Evolutionary conservation across 768 basidiomycete genomes (phyloP).

Genomic region (Leccinum subtestaceum): DNA sequence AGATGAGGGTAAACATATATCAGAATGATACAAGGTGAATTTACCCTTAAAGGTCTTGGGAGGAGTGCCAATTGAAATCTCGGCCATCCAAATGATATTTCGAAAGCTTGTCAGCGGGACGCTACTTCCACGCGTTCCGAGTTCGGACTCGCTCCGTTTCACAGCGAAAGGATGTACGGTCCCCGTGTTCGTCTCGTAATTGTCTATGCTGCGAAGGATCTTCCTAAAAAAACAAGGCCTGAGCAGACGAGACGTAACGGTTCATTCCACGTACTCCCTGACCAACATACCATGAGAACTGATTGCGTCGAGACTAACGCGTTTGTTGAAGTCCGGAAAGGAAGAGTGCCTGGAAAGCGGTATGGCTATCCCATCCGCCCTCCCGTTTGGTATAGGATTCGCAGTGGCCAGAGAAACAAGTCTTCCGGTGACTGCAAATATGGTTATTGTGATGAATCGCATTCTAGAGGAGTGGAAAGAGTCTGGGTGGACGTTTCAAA

Average conservation of each 20-base stretch:
- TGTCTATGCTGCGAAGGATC: neutral
- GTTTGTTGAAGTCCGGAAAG: neutral
- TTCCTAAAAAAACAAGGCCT: neutral
- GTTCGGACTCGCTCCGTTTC: neutral
- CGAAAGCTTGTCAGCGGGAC: neutral
- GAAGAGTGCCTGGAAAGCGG: neutral
- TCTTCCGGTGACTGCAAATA: neutral
- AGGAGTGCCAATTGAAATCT: neutral
- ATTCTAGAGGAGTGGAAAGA: neutral
- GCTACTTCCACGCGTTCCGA: neutral
- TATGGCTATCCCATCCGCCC: neutral
- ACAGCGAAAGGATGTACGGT: neutral
- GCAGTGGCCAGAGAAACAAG: neutral
- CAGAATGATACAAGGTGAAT: neutral
- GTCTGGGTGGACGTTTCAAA: no score
- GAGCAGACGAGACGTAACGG: neutral
- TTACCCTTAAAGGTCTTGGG: neutral
- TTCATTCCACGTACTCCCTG: neutral
- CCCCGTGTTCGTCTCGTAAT: neutral
- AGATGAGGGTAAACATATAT: neutral
- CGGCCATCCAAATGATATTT: neutral
- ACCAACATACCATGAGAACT: neutral
- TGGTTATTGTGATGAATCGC: neutral
- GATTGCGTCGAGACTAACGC: neutral
- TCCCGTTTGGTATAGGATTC: neutral